Base-by-base conservation (phyloP, 2,329 filamentous ascomycete species). In the Colletotrichum sp. region DNA sequence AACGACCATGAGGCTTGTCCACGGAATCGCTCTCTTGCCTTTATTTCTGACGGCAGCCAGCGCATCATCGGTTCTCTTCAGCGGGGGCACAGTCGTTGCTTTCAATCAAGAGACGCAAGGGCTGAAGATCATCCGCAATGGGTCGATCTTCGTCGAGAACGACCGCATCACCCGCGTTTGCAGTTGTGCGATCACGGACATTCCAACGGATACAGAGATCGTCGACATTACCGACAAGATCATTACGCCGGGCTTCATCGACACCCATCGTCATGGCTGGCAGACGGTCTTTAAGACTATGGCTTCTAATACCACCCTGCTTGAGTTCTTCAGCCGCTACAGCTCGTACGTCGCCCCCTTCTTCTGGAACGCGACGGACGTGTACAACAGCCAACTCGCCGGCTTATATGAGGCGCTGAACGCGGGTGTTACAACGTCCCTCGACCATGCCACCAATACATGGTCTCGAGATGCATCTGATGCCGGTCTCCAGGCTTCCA, bases 371-470 rank as follows among this genome's bases (percentile, higher is more conserved):
- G 32, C 55, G 15, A 39, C 28, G 16, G 27, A 28, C 28, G 30
- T 61, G 16, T 34, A 61, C 58, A 10, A 10, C 28, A n/a, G 27
- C 15, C 28, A 30, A 13, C 28, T 61, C 0, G n/a, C 30, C 10
- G 55, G 55, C 12, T 25, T 58, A 15, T 58, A 27, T 27, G 27
- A 61, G n/a, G 58, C 58, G 13, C 28, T 28, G 13, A 22, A 61
- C 15, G 25, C 58, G 13, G 58, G 27, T 10, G 58, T 61, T 18
- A 61, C 58, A 8, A 32, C 27, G 27, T 28, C 30, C 7, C 34
- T 91, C 1, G 89, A 91, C 72, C 88, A 91, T 70, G 89, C 89
- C 2, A 88, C 88, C 65, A 83, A 88, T 52, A 89, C 84, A 1
- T 88, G 85, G 83, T 85, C 83, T 2, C 81, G 83, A 10, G 84